A percentile compares a stretch with the other conserved stretches of the same genome.
Conservation (phyloP, 2,329 filamentous ascomycete species). For the Canariomyces notabilis region DNA sequence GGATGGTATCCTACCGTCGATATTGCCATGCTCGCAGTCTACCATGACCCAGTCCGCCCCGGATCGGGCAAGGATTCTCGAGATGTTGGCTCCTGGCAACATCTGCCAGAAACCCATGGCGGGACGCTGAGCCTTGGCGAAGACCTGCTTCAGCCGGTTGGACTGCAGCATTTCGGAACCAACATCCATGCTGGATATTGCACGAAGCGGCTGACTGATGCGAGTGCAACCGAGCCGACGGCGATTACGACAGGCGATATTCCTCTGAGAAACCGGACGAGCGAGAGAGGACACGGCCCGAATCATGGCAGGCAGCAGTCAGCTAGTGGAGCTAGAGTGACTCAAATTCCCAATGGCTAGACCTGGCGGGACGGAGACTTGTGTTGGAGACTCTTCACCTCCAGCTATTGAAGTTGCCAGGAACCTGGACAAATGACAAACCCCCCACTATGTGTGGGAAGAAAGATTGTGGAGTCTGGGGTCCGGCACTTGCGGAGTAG, state of each 20-base stretch:
- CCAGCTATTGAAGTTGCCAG: too few relatives aligned
- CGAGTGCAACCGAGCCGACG: neutral
- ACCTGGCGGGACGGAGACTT: too few relatives aligned
- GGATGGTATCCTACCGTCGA: constrained; percentile 38
- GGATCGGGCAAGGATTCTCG: constrained; percentile 54
- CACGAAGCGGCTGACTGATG: neutral
- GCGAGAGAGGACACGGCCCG: neutral
- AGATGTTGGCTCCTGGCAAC: constrained; percentile 55
- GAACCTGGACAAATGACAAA: neutral
- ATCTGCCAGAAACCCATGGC: constrained; percentile 60
- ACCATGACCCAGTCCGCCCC: constrained; percentile 64
- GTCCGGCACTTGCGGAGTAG: neutral
- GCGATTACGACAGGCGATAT: neutral
- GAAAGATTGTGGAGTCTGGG: neutral
- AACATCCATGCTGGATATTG: constrained; percentile 8
- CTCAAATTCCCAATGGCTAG: too few relatives aligned
- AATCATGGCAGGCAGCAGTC: constrained; percentile 6
- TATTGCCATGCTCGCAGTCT: constrained; percentile 54
- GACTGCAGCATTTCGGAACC: constrained; percentile 36
- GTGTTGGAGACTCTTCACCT: too few relatives aligned
- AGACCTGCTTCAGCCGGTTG: constrained; percentile 46
- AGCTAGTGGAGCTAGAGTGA: too few relatives aligned
- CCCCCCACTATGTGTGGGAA: neutral
- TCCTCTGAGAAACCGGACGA: neutral
- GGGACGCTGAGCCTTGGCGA: constrained; percentile 41